Conservation (phyloP, 2,329 filamentous ascomycete genomes). For the Daldinia eschscholtzii region DNA sequence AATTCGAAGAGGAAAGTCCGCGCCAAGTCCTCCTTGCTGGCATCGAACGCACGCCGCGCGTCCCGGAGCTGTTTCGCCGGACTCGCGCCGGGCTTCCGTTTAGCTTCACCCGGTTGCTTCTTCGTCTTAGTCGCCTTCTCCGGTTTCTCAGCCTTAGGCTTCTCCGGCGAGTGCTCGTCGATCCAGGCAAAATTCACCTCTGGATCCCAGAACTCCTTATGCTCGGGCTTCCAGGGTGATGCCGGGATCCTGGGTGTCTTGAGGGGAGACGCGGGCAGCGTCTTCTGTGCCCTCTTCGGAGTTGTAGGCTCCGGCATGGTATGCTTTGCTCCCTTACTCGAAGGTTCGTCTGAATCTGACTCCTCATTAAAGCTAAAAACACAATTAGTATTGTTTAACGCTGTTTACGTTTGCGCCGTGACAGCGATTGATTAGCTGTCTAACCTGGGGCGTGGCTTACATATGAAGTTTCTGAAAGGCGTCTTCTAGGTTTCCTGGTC, state of each 20-base stretch:
- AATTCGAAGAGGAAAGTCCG: slow-evolving; percentile 74
- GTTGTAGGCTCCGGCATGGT: slow-evolving; percentile 45
- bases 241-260: slow-evolving; percentile 48
- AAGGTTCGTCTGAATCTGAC: slow-evolving; percentile 42
- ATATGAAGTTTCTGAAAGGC: slow-evolving; percentile 52
- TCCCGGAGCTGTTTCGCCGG: slow-evolving; percentile 52
- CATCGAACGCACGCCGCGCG: slow-evolving; percentile 72
- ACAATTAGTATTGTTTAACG: slow-evolving; percentile 21
- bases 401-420: background rate
- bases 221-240: slow-evolving; percentile 52
- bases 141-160: slow-evolving; percentile 18
- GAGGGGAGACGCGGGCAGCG: slow-evolving; percentile 44
- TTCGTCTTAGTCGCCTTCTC: slow-evolving; percentile 12
- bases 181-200: slow-evolving; percentile 53
- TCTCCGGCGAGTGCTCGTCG: slow-evolving; percentile 52
- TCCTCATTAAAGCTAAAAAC: slow-evolving; percentile 49
- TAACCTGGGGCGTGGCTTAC: slow-evolving; percentile 40
- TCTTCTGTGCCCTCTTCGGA: slow-evolving; percentile 50
- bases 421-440: background rate
- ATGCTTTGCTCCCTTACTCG: slow-evolving; percentile 24
- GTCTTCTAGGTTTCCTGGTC: slow-evolving; percentile 47
- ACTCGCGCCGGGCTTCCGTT: slow-evolving; percentile 45
- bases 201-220: slow-evolving; percentile 54
- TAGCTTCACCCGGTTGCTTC: background rate
- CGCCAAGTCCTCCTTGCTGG: slow-evolving; percentile 72